These are phyloP conservation scores for Ganoderma lucidum DNA, from an alignment of 1,284 basidiomycete genomes.

Conservation along the genomic window DNA sequence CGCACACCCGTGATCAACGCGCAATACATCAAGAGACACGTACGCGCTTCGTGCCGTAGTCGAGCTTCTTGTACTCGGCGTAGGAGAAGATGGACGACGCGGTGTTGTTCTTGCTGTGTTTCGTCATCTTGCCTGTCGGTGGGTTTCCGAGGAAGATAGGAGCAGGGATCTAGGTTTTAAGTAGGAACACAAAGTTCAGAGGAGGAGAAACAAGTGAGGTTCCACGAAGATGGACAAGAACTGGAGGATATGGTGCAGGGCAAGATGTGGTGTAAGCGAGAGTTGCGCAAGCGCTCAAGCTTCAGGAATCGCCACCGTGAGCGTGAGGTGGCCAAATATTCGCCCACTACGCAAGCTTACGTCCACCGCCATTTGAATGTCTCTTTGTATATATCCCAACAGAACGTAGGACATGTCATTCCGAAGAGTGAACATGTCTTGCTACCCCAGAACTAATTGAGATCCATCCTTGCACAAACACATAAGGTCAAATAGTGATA, in stretches of 20 bases:
- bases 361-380: no score
- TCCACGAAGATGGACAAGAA: background rate
- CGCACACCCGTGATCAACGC: conserved; percentile 25
- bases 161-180: background rate
- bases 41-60: conserved; percentile 83
- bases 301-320: no score
- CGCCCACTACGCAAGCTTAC: no score
- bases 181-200: background rate
- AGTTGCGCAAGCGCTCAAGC: background rate
- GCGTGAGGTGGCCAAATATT: no score
- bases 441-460: no score
- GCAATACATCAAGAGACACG: conserved; percentile 32
- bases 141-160: background rate
- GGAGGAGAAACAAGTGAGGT: no score
- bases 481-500: background rate
- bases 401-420: no score
- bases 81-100: conserved; percentile 88
- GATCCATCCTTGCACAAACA: background rate
- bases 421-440: no score
- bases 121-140: conserved; percentile 64
- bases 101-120: conserved; percentile 91
- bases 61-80: conserved; percentile 83
- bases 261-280: background rate
- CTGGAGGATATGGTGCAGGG: background rate
- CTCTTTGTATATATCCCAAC: no score